These are phyloP conservation scores for Citrus hindsii DNA, from an alignment of 345 rosid genomes.

Conservation along the genomic window DNA sequence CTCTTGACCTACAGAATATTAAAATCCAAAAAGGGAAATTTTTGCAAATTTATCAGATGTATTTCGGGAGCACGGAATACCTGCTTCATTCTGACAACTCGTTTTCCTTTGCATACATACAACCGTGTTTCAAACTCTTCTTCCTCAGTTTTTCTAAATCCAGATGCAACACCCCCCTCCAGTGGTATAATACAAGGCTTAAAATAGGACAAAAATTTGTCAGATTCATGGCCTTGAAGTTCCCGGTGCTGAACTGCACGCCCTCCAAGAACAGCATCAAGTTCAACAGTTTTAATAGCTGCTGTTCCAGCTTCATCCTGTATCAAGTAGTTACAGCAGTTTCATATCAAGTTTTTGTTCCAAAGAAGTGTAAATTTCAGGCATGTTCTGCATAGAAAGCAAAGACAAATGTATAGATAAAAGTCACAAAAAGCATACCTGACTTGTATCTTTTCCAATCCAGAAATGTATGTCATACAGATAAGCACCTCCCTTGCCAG, in stretches of 20 bases:
- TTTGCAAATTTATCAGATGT: neutral
- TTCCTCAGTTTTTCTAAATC: conserved; percentile 80
- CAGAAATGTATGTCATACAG: conserved; percentile 90
- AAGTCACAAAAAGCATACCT: conserved; percentile 43
- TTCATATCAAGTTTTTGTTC: neutral
- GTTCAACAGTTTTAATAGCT: conserved; percentile 95
- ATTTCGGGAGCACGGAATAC: conserved; percentile 30
- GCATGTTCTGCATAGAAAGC: neutral
- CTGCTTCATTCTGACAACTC: conserved; percentile 93
- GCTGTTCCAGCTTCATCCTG: conserved; percentile 99
- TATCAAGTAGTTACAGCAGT: conserved; percentile 2
- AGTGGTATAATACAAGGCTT: conserved; percentile 95
- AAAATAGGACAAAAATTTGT: conserved; percentile 92
- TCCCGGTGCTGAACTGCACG: conserved; percentile 98
- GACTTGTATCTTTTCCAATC: conserved; percentile 97
- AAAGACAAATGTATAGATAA: neutral
- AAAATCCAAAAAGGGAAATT: conserved; percentile 1
- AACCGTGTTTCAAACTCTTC: conserved; percentile 84
- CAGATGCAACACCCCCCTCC: conserved; percentile 98
- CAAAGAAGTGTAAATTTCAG: neutral
- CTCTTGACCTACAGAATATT: conserved; percentile 13
- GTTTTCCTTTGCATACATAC: conserved; percentile 88
- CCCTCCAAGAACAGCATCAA: conserved; percentile 94
- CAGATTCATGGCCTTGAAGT: conserved; percentile 97
- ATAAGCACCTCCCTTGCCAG: conserved; percentile 83